Base-by-base conservation (phyloP, 805 yeast genomes). In the Phaffomyces antillensis region DNA sequence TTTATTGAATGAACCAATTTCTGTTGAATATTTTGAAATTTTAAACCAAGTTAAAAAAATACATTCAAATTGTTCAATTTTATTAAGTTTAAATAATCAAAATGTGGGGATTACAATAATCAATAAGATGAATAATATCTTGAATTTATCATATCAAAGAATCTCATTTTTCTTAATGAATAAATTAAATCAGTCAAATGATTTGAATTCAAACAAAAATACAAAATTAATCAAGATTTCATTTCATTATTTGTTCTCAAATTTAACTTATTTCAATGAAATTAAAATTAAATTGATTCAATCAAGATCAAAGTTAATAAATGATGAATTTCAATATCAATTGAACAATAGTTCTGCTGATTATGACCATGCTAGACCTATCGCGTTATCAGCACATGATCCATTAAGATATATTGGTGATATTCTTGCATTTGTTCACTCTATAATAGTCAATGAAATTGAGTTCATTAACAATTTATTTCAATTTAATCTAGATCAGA, bases 381-480 rank as follows among this genome's bases (percentile, higher is more conserved):
- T 87, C 20, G 73, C 78, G 28, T 64, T 83, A 37, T 76, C 83
- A 9, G 82, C 86, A 0, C 84, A 84, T 60, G 96, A 91, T 59
- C 86, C 96, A 1, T 70, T 81, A 24, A 71, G 96, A 44, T 90
- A 81, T 51, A 70, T 87, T 16, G 95, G 97, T 24, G 96, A 89
- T 59, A 72, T 93, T 30, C 66, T 93, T 34, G 98, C 98, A 0
- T 86, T 85, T 68, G 73, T 89, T 2, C 97, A 93, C 59, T 77
- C 90, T 2, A 73, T 86, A 5, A 81, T 89, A 28, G 95, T 89
- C 5, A 86, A 87, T 63, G 99, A 93, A 62, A 73, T 80, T 36
- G 99, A 93, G 58, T 71, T 83, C 28, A 72, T 91, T 24, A 72
- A 72, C 9, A 72, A 80, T 17, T 64, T 91, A 41, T 81, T 91